Evolutionary conservation across 305 asterid species (phyloP), one percentile per base, ranked within the genome.

Genomic region (Fraxinus sp.): DNA sequence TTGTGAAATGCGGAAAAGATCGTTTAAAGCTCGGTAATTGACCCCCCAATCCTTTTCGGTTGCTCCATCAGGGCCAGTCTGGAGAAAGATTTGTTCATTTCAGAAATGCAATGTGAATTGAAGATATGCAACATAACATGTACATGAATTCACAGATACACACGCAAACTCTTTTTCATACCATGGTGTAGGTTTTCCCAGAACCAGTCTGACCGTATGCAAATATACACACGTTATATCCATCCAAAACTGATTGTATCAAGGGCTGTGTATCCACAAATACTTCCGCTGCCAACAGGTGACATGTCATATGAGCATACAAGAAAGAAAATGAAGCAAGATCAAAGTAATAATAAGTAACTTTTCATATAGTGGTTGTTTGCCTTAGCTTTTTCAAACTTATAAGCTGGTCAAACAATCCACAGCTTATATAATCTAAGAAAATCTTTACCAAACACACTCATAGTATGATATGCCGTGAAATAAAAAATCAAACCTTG

Each of bases 171-270:
- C 78, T 24, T 46, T 72, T 46, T 76, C 86, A 46, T 90, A 96
- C 99, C 98, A 96, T 96, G 0, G 98, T 96, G 79, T 95, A 91
- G 49, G 98, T 95, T 86, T 95, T 95, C 57, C 99, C 99, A 0
- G 99, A 94, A 78, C 99, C 98, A 79, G 98, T 96, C 84, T 96
- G 99, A 37, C 99, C 98, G 73, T 96, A 96, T 5, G 98, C 98
- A 85, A 96, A 94, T 73, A 96, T 96, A 49, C 99, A 96, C 1
- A 94, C 98, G 68, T 90, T 96, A 78, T 86, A 96, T 85, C 99
- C 99, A 86, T 96, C 98, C 87, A 96, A 86, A 85, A 94, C 97
- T 18, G 98, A 96, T 82, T 92, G 98, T 86, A 94, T 84, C 79
- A 96, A 84, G n/a, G 95, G 95, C 83, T 93, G 94, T 68, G 91